phyloP scores from a whole-genome alignment of 768 basidiomycete genomes.

The Auricularia sp. region DNA sequence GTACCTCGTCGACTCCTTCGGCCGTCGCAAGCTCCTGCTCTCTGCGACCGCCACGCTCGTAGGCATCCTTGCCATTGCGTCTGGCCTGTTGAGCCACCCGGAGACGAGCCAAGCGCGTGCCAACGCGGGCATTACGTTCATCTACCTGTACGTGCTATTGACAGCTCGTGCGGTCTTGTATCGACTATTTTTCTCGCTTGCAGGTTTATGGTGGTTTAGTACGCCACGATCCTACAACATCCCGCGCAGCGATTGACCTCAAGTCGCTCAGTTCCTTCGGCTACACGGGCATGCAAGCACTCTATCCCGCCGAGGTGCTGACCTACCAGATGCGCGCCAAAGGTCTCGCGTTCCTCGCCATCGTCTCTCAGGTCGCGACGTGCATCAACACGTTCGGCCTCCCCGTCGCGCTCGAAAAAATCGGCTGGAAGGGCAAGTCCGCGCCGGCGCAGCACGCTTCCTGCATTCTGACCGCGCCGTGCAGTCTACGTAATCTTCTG shows the following conservation, averaged over 20 bases:
- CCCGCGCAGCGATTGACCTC: too few species aligned
- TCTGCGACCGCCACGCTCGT: constrained; percentile 28
- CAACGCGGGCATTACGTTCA: constrained; percentile 43
- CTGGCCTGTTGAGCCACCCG: constrained; percentile 34
- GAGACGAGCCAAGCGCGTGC: constrained; percentile 22
- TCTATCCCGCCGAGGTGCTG: constrained; percentile 45
- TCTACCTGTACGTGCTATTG: constrained; percentile 9
- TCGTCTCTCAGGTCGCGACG: constrained; percentile 24
- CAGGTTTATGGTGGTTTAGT: too few species aligned
- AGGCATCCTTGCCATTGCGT: constrained; percentile 34
- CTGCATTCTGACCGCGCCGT: background rate
- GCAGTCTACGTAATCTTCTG: constrained; percentile 35
- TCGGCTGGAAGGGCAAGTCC: constrained; percentile 30
- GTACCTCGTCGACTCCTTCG: constrained; percentile 37
- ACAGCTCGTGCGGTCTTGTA: too few species aligned
- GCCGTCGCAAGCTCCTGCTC: constrained; percentile 36
- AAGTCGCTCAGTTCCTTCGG: constrained; percentile 26
- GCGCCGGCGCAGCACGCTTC: background rate
- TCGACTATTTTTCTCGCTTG: too few species aligned
- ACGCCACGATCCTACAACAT: too few species aligned
- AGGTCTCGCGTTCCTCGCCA: constrained; percentile 35
- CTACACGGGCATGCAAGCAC: constrained; percentile 49
- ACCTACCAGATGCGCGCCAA: constrained; percentile 41
- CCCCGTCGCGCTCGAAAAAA: constrained; percentile 35
- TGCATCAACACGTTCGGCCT: constrained; percentile 44